phyloP scores from a whole-genome alignment of 805 yeast genomes.

The Metschnikowia cerradonensis region DNA sequence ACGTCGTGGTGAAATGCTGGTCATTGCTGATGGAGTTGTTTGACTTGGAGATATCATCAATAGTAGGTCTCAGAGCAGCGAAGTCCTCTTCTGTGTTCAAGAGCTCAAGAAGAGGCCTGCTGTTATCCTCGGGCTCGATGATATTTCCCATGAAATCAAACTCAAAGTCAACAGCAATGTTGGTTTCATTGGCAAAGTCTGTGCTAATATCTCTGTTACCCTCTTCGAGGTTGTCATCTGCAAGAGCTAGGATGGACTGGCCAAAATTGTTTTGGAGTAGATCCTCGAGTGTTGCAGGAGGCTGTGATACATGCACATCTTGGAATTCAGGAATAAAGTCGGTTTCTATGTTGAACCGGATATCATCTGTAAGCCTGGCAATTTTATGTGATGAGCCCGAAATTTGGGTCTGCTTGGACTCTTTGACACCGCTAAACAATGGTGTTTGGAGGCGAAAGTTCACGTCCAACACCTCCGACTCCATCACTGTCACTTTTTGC shows the following conservation, averaged over 20 bases:
- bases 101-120: slow-evolving; percentile 5
- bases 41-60: slow-evolving; percentile 12
- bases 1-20: slow-evolving; percentile 6
- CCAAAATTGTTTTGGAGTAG: not conserved
- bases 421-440: not conserved
- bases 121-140: not conserved
- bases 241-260: not conserved
- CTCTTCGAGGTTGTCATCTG: not conserved
- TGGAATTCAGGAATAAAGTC: slow-evolving; percentile 19
- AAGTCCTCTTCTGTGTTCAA: slow-evolving; percentile 15
- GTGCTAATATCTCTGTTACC: slow-evolving; percentile 3
- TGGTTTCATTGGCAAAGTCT: slow-evolving; percentile 10
- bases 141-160: slow-evolving; percentile 23
- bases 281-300: not conserved
- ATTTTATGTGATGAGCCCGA: not conserved
- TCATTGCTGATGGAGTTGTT: slow-evolving; percentile 8
- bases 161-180: slow-evolving; percentile 19
- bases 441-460: slow-evolving; percentile 2
- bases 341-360: slow-evolving; percentile 21
- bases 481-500: slow-evolving; percentile 46
- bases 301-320: not conserved
- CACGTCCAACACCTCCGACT: slow-evolving; percentile 23
- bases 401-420: not conserved
- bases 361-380: slow-evolving; percentile 22
- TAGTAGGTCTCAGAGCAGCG: slow-evolving; percentile 3